Conservation (phyloP, 176 grass and related monocot species). For the Eleusine indica region DNA sequence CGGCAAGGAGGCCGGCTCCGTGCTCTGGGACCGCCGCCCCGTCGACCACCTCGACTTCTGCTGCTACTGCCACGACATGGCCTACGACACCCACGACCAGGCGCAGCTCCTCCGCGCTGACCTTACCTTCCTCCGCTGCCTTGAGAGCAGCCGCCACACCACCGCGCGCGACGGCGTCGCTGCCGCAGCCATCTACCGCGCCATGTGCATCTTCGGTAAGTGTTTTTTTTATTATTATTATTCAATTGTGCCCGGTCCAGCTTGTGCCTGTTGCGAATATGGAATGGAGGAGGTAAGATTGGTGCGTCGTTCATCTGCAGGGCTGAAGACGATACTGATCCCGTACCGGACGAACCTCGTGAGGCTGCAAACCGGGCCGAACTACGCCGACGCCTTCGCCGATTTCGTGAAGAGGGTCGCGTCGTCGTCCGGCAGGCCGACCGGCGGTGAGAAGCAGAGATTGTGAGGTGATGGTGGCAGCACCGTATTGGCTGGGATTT, state of each 20-base stretch:
- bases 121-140: conserved; percentile 86
- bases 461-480: conserved; percentile 42
- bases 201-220: conserved; percentile 89
- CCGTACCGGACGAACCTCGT: conserved; percentile 90
- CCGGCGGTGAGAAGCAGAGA: conserved; percentile 53
- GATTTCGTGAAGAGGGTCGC: conserved; percentile 70
- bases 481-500: neutral
- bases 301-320: conserved; percentile 47
- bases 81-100: conserved; percentile 95
- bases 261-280: neutral
- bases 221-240: neutral
- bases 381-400: conserved; percentile 50
- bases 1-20: conserved; percentile 84
- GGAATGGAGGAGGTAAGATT: neutral
- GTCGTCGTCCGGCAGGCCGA: conserved; percentile 51
- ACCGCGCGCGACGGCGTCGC: conserved; percentile 61
- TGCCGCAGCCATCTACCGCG: conserved; percentile 67
- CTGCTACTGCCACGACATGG: conserved; percentile 99
- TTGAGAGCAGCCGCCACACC: conserved; percentile 67
- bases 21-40: conserved; percentile 87
- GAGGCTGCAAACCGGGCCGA: conserved; percentile 64
- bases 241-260: neutral
- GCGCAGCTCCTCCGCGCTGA: conserved; percentile 86
- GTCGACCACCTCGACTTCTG: conserved; percentile 95
- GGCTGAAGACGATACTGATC: conserved; percentile 83